A percentile compares a stretch with the other conserved stretches of the same genome.
Evolutionary conservation across 257 asterid genomes (phyloP).

Genomic region (Solanum okadae): DNA sequence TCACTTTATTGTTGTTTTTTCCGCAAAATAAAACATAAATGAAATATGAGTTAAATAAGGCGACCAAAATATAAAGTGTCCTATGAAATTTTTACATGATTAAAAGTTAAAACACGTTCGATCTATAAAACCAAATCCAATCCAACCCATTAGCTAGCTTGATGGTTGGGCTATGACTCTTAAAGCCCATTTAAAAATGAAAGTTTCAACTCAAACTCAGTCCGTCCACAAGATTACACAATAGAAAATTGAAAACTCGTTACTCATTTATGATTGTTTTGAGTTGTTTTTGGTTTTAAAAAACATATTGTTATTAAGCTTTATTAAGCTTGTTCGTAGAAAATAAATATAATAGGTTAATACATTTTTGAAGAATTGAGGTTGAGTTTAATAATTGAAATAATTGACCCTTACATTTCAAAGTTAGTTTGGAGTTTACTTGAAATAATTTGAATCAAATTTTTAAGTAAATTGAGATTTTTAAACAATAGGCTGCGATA

Average conservation of each 20-base stretch:
- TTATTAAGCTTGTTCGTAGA: not conserved
- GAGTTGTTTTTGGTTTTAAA: not conserved
- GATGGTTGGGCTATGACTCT: not conserved
- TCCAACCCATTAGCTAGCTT: not conserved
- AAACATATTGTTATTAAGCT: not conserved
- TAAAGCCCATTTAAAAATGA: not conserved
- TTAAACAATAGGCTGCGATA: accelerated
- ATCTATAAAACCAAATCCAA: not conserved
- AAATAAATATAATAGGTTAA: not conserved
- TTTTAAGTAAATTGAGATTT: not conserved
- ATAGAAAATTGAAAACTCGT: too few relatives aligned
- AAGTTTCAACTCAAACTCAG: not conserved
- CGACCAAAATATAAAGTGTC: not conserved
- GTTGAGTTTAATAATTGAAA: not conserved
- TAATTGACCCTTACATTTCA: not conserved
- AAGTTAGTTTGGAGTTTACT: not conserved
- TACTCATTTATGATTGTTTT: not conserved
- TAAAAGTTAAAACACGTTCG: not conserved
- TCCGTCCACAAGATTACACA: accelerated
- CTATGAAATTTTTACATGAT: not conserved
- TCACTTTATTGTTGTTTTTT: not conserved
- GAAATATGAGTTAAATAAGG: not conserved
- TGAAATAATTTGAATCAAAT: not conserved
- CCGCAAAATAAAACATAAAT: not conserved
- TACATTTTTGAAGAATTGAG: not conserved